These are phyloP conservation scores for Serendipita sp. DNA, from an alignment of 768 basidiomycete genomes.

Conservation along the genomic window DNA sequence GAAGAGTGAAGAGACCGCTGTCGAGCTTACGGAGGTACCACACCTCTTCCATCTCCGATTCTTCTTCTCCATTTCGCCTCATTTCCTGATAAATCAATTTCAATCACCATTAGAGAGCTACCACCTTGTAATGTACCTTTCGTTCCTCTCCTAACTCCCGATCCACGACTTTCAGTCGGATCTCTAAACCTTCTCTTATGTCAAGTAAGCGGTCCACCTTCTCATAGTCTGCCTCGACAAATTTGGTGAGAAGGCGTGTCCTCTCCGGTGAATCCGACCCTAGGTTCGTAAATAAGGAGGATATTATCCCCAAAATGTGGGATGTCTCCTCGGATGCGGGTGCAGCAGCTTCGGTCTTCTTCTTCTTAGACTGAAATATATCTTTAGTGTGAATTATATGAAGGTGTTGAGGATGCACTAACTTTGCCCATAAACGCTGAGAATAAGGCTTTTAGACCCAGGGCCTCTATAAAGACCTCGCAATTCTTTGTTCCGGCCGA, in stretches of 20 bases:
- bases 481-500: conserved; percentile 51
- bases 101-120: background rate
- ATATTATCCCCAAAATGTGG: conserved; percentile 76
- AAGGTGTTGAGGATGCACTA: conserved; percentile 10
- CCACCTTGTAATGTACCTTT: conserved; percentile 27
- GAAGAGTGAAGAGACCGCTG: conserved; percentile 72
- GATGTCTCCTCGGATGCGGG: conserved; percentile 66
- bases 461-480: conserved; percentile 70
- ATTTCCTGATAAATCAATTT: conserved; percentile 27
- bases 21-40: conserved; percentile 83
- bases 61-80: conserved; percentile 37
- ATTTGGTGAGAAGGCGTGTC: conserved; percentile 76
- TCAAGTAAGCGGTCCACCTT: conserved; percentile 90
- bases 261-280: conserved; percentile 68
- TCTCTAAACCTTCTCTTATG: conserved; percentile 53
- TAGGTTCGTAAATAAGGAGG: conserved; percentile 76
- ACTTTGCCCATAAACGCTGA: conserved; percentile 91
- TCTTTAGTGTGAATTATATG: conserved; percentile 16
- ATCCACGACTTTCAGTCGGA: conserved; percentile 44
- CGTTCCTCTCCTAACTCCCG: conserved; percentile 53
- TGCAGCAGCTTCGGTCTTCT: conserved; percentile 29
- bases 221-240: conserved; percentile 83
- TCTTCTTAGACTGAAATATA: conserved; percentile 36
- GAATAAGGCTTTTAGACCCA: conserved; percentile 82
- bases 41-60: conserved; percentile 49